phyloP scores from a whole-genome alignment of 345 rosid genomes.

The Eucalyptus fibrosa region DNA sequence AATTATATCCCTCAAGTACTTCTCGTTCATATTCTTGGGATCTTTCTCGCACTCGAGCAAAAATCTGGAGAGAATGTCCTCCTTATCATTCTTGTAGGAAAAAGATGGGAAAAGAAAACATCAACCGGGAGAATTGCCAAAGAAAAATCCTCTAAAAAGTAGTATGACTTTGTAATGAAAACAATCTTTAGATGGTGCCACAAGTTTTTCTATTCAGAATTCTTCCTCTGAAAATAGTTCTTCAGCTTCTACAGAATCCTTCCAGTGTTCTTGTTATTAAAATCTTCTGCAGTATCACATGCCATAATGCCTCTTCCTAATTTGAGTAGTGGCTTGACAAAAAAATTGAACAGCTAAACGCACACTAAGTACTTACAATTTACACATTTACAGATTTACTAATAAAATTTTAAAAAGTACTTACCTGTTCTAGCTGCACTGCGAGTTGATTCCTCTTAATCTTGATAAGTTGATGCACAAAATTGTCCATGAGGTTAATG shows the following conservation, averaged over 20 bases:
- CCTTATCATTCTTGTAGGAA: slow-evolving; percentile 30
- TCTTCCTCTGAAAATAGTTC: not conserved
- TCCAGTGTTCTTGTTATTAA: not conserved
- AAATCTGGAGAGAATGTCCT: slow-evolving; percentile 64
- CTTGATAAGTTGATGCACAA: slow-evolving; percentile 33
- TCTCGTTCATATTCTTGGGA: slow-evolving; percentile 50
- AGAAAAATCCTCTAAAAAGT: not conserved
- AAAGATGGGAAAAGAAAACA: not conserved
- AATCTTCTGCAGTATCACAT: not conserved
- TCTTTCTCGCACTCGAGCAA: slow-evolving; percentile 41
- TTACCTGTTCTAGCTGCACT: slow-evolving; percentile 9
- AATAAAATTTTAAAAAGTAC: not conserved
- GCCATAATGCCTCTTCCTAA: not conserved
- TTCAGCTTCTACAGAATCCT: not conserved
- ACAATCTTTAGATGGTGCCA: not conserved
- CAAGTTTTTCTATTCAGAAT: not conserved
- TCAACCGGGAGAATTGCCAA: not conserved
- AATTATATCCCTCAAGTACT: slow-evolving; percentile 62
- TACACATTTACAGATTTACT: not conserved
- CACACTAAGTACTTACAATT: not conserved
- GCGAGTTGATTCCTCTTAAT: slow-evolving; percentile 26
- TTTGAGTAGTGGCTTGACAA: not conserved
- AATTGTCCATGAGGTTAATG: slow-evolving; percentile 24
- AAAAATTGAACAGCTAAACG: not conserved
- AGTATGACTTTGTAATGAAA: not conserved